Evolutionary conservation across 768 basidiomycete genomes (phyloP).

Genomic region (Kwoniella mangroviensis): DNA sequence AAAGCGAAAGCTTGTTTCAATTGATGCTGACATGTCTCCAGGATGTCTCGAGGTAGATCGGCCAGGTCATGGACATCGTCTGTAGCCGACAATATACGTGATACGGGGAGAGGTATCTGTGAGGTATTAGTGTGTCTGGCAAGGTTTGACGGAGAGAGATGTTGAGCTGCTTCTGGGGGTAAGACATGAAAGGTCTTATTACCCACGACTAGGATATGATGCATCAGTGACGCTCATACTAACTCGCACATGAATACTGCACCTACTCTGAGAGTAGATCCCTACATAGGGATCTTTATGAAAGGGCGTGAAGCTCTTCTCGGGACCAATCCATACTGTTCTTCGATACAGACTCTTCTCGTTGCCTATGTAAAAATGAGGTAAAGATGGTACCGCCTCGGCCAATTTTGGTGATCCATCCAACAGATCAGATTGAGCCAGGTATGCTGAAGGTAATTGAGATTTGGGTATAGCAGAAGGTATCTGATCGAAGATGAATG

Average conservation of each 20-base stretch:
- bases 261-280: constrained; percentile 51
- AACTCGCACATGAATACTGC: constrained; percentile 2
- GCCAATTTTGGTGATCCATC: constrained; percentile 26
- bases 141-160: constrained; percentile 35
- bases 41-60: constrained; percentile 24
- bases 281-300: constrained; percentile 55
- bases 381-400: constrained; percentile 35
- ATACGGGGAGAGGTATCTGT: constrained; percentile 42
- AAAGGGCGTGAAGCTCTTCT: constrained; percentile 50
- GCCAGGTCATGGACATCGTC: background rate
- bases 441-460: constrained; percentile 43
- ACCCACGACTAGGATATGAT: constrained; percentile 38
- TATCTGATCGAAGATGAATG: constrained; percentile 49
- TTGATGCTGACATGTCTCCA: constrained; percentile 23
- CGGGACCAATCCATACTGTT: constrained; percentile 54
- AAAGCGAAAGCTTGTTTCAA: constrained; percentile 33
- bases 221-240: background rate
- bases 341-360: constrained; percentile 44
- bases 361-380: constrained; percentile 38
- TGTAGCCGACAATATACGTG: constrained; percentile 21
- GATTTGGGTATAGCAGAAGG: constrained; percentile 29
- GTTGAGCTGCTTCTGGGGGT: constrained; percentile 36
- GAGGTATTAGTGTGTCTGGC: constrained; percentile 52
- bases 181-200: constrained; percentile 47
- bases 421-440: constrained; percentile 54